phyloP scores from a whole-genome alignment of 1,284 basidiomycete species.

The Tylopilus microsporus region DNA sequence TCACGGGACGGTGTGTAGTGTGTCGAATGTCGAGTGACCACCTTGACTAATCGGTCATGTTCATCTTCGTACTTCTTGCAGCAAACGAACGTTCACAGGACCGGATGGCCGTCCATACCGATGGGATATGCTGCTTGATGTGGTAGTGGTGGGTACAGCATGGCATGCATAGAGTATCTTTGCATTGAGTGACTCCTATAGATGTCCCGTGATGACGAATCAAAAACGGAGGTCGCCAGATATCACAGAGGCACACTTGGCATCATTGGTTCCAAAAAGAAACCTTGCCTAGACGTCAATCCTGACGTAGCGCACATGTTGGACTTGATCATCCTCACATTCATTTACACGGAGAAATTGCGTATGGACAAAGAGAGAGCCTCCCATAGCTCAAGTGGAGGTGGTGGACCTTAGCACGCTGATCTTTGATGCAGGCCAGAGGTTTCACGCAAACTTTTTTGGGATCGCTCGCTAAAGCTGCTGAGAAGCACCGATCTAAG shows the following conservation, averaged over 20 bases:
- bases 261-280: conserved; percentile 17
- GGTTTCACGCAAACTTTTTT: no score
- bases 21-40: neutral
- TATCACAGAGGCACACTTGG: conserved; percentile 20
- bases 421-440: neutral
- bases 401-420: neutral
- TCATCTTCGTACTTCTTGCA: neutral
- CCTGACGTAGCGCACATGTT: conserved; percentile 31
- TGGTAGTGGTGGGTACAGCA: conserved; percentile 11
- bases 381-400: neutral
- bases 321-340: conserved; percentile 30
- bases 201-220: conserved; percentile 12
- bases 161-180: neutral
- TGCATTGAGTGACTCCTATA: neutral
- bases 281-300: conserved; percentile 31
- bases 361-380: conserved; percentile 23
- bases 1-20: conserved; percentile 15
- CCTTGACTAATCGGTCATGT: neutral
- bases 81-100: conserved; percentile 18
- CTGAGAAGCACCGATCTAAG: no score
- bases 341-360: conserved; percentile 19
- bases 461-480: no score
- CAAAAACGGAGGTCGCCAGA: conserved; percentile 17
- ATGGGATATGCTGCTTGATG: conserved; percentile 13
- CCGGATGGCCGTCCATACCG: conserved; percentile 16